phyloP scores from a whole-genome alignment of 192 early-diverging fungal genomes.

The Linnemannia schmuckeri region DNA sequence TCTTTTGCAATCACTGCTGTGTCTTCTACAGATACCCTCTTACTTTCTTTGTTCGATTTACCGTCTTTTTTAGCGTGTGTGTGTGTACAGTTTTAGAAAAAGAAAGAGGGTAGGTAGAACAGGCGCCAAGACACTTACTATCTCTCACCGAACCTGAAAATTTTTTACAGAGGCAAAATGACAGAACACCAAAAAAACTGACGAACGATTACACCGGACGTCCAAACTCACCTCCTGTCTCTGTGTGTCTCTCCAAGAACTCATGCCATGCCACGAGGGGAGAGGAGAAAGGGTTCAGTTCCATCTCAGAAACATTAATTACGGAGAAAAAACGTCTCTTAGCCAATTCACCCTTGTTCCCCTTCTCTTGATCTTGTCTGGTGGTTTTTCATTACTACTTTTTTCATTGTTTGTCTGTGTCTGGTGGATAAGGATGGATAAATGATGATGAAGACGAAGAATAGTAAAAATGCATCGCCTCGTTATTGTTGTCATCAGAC shows the following conservation, averaged over 20 bases:
- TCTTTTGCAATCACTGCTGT: background rate
- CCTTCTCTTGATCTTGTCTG: background rate
- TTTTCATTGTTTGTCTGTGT: background rate
- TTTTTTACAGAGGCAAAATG: too few relatives aligned
- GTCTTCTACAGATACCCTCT: too few relatives aligned
- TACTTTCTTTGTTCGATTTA: too few relatives aligned
- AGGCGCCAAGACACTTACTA: too few relatives aligned
- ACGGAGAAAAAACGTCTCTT: background rate
- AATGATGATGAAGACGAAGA: background rate
- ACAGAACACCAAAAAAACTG: too few relatives aligned
- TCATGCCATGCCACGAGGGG: background rate
- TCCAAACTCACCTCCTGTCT: background rate
- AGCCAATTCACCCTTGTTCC: background rate
- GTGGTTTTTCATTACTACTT: background rate
- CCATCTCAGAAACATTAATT: background rate
- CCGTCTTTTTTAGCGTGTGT: too few relatives aligned
- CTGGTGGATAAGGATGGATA: background rate
- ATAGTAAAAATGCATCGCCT: background rate
- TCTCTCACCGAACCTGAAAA: too few relatives aligned
- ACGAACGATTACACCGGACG: too few relatives aligned
- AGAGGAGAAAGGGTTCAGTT: background rate
- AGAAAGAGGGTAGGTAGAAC: too few relatives aligned
- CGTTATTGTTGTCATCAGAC: background rate
- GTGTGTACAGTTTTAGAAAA: too few relatives aligned
- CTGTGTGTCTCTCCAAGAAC: background rate